These are phyloP conservation scores for Paraphoma chrysanthemicola DNA, from an alignment of 2,329 filamentous ascomycete species.

Conservation along the genomic window DNA sequence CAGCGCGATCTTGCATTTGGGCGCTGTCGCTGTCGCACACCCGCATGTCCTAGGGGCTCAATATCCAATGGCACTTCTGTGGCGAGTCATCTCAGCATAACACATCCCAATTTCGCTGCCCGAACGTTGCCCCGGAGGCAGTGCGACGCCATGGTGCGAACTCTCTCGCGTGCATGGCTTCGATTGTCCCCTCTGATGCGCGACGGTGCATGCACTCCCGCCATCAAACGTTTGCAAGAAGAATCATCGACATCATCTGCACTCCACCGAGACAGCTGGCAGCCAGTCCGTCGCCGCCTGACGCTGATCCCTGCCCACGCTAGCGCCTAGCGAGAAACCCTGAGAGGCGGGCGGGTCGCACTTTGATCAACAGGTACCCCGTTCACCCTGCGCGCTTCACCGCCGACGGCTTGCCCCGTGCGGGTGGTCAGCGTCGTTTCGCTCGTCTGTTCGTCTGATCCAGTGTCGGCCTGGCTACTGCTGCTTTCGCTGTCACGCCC, in stretches of 20 bases:
- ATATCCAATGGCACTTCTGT: constrained; percentile 25
- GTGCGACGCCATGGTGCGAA: constrained; percentile 10
- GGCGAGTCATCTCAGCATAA: constrained; percentile 26
- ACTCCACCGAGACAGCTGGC: constrained; percentile 32
- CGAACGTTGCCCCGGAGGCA: constrained; percentile 24
- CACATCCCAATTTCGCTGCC: constrained; percentile 28
- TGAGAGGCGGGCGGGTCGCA: constrained; percentile 21
- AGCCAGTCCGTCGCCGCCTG: constrained; percentile 33
- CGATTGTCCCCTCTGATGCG: constrained; percentile 17
- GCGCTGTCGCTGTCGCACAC: constrained; percentile 20
- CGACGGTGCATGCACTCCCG: constrained; percentile 9
- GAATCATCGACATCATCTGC: constrained; percentile 26
- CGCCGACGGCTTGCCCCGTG: constrained; percentile 40
- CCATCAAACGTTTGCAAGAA: constrained; percentile 8
- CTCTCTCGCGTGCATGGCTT: neutral
- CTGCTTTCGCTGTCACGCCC: constrained; percentile 37
- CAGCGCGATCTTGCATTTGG: constrained; percentile 11
- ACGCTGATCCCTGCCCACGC: constrained; percentile 30
- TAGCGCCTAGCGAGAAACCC: constrained; percentile 31
- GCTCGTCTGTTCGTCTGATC: constrained; percentile 18
- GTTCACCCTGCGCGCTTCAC: constrained; percentile 33
- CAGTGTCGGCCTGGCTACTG: constrained; percentile 27
- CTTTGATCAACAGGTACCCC: constrained; percentile 40
- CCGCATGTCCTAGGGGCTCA: constrained; percentile 19
- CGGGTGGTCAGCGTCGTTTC: constrained; percentile 30